Percentiles rank a stretch among this genome's conserved stretches.
Evolutionary conservation across 1,139 yeast genomes (phyloP).

Genomic region (Scheffersomyces cryptocercus): DNA sequence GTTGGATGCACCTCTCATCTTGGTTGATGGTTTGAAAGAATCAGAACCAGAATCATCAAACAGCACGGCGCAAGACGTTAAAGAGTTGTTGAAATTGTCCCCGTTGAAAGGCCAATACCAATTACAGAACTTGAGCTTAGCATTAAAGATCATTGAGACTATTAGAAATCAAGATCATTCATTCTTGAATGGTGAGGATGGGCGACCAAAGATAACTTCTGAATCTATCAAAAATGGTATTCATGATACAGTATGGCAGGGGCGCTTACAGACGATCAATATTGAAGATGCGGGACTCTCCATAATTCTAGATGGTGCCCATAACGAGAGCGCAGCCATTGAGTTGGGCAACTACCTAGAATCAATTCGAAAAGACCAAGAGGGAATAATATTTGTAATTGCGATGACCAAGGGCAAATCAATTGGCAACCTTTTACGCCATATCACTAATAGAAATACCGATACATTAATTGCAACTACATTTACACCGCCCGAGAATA

Average conservation of each 20-base stretch:
- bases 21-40: slow-evolving; percentile 14
- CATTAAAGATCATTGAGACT: slow-evolving; percentile 57
- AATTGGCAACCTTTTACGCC: slow-evolving; percentile 50
- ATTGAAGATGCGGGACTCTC: slow-evolving; percentile 26
- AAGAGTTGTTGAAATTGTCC: slow-evolving; percentile 29
- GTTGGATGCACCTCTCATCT: slow-evolving; percentile 15
- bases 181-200: not conserved
- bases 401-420: slow-evolving; percentile 80
- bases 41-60: not conserved
- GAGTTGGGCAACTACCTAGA: slow-evolving; percentile 51
- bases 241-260: slow-evolving; percentile 55
- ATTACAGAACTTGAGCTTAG: slow-evolving; percentile 64
- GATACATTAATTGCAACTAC: slow-evolving; percentile 64
- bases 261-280: slow-evolving; percentile 53
- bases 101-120: slow-evolving; percentile 78
- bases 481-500: slow-evolving; percentile 73
- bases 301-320: slow-evolving; percentile 86
- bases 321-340: slow-evolving; percentile 79
- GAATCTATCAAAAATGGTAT: slow-evolving; percentile 53
- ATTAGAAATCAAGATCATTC: slow-evolving; percentile 14
- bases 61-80: slow-evolving; percentile 4
- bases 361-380: slow-evolving; percentile 12
- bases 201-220: slow-evolving; percentile 22
- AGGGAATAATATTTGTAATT: slow-evolving; percentile 59
- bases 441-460: slow-evolving; percentile 40